Base-by-base conservation (phyloP, 805 yeast species). In the Ogataea angusta region DNA sequence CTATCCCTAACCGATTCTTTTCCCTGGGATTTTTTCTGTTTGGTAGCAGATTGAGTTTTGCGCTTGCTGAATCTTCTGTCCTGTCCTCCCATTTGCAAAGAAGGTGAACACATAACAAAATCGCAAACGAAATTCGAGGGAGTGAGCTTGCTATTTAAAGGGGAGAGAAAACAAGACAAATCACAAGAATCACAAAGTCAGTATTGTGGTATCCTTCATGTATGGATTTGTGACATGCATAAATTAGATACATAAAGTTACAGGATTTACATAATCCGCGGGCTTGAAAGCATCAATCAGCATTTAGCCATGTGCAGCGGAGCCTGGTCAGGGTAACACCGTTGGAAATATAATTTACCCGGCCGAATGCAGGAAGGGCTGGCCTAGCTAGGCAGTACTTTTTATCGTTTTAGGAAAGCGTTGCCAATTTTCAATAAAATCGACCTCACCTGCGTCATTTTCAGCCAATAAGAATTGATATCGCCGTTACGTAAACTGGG, bases 171-270 rank as follows among this genome's bases (percentile, higher is more conserved):
- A 39, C 42, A 39, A 39, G 38, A 39, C 30, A 28, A 33, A 39
- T 39, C 42, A 39, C 42, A 39, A 19, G 10, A 19, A 19, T 19
- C 9, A 9, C 21, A 19, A 19, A 33, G 19, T 33, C 18, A 21
- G 22, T 7, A 34, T 16, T 39, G 42, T 39, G 42, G 37, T 10
- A 26, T 15, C 25, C 25, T 28, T 30, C 18, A 33, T 38, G 37
- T 29, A 38, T 10, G n/a, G 42, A 33, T 16, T 23, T 18, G 31
- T 24, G 15, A 10, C 18, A 12, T 34, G 42, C 42, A 39, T 33
- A 33, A 39, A 39, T 39, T 39, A 39, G 42, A 39, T 34, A 39
- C 42, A 39, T 39, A 16, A 10, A n/a, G 16, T 14, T 32, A 38
- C 42, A 38, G 31, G 21, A 26, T 5, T 10, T 7, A 30, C 30